Percentiles rank a stretch among this genome's conserved stretches.
Conservation (phyloP, 345 rosid species). For the Sapria himalayana region DNA sequence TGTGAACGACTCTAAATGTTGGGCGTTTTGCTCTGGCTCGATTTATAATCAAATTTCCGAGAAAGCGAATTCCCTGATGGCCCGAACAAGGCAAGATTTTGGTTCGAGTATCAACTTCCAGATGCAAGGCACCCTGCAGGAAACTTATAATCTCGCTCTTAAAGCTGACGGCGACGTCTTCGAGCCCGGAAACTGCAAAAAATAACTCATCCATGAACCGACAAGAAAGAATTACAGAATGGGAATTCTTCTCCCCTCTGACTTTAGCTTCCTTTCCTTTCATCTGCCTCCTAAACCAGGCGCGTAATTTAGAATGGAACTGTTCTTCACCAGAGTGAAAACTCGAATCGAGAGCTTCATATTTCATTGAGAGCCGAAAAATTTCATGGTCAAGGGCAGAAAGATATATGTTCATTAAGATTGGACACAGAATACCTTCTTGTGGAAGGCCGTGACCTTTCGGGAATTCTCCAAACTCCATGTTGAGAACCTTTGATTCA, state of each 20-base stretch:
- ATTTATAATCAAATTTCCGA: constrained; percentile 45
- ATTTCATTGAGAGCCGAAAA: constrained; percentile 49
- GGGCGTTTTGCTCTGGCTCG: constrained; percentile 36
- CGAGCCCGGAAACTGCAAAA: constrained; percentile 49
- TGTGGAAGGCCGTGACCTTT: constrained; percentile 97
- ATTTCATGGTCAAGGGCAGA: constrained; percentile 49
- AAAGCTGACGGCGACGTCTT: constrained; percentile 32
- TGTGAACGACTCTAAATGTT: constrained; percentile 54
- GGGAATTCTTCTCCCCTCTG: constrained; percentile 10
- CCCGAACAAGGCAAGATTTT: constrained; percentile 26
- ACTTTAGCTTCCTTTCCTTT: constrained; percentile 20
- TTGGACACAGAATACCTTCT: constrained; percentile 67
- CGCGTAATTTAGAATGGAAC: constrained; percentile 40
- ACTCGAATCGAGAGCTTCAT: constrained; percentile 43
- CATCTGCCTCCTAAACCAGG: constrained; percentile 68
- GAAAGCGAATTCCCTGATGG: constrained; percentile 33
- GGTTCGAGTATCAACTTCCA: constrained; percentile 29
- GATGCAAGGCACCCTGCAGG: constrained; percentile 24
- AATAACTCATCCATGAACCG: constrained; percentile 75
- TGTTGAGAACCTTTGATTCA: constrained; percentile 45
- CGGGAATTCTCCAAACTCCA: constrained; percentile 78
- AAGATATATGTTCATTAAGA: constrained; percentile 67
- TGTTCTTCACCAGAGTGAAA: constrained; percentile 10
- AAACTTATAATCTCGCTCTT: constrained; percentile 30
- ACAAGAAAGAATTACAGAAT: constrained; percentile 39